Conservation (phyloP, 2,329 filamentous ascomycete species). For the Aspergillus chevalieri region DNA sequence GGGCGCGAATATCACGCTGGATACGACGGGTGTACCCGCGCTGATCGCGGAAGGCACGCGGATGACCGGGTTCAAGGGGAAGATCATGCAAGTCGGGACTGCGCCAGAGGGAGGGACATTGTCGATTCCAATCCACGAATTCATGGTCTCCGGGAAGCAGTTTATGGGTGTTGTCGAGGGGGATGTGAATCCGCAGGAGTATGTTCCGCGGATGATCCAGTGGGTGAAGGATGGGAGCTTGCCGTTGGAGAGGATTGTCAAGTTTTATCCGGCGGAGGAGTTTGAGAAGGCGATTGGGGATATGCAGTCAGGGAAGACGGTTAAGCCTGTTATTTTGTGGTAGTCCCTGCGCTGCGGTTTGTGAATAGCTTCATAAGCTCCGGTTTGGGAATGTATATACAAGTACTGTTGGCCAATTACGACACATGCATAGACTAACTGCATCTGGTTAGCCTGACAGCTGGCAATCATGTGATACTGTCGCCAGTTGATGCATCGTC, state of each 20-base stretch:
- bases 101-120: slow-evolving; percentile 41
- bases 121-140: slow-evolving; percentile 38
- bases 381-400: background rate
- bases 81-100: slow-evolving; percentile 47
- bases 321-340: slow-evolving; percentile 28
- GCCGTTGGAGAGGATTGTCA: slow-evolving; percentile 43
- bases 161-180: slow-evolving; percentile 47
- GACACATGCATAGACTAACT: background rate
- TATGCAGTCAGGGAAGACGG: slow-evolving; percentile 20
- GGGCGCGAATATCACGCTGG: slow-evolving; percentile 44
- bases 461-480: background rate
- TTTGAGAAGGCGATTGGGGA: slow-evolving; percentile 20
- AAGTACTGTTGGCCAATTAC: background rate
- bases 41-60: slow-evolving; percentile 41
- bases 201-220: slow-evolving; percentile 44
- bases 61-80: slow-evolving; percentile 41
- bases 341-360: slow-evolving; percentile 14
- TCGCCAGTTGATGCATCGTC: too few relatives aligned
- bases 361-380: background rate
- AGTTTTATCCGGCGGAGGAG: slow-evolving; percentile 35
- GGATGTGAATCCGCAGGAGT: slow-evolving; percentile 34
- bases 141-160: slow-evolving; percentile 45
- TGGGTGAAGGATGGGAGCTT: slow-evolving; percentile 46
- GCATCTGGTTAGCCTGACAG: background rate
- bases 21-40: slow-evolving; percentile 45